Conservation (phyloP, 768 basidiomycete species). For the Chlorophyllum brunneum region DNA sequence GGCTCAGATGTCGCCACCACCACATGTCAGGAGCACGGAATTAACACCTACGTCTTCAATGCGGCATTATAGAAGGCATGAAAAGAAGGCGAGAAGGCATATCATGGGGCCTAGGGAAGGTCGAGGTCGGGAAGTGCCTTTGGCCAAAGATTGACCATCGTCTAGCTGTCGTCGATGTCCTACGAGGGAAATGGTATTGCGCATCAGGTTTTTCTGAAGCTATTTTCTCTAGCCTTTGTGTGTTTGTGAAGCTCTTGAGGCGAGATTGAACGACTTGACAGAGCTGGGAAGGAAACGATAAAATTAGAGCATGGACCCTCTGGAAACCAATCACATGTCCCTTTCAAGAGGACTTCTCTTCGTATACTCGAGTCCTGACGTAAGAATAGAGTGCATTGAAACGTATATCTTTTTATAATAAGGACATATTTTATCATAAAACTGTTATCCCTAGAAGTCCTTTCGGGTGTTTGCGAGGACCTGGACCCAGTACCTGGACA, state of each 20-base stretch:
- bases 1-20: background rate
- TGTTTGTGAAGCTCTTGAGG: background rate
- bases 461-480: constrained; percentile 14
- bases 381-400: too few species aligned
- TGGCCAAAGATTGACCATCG: too few species aligned
- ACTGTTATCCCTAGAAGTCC: too few species aligned
- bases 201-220: background rate
- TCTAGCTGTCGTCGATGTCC: too few species aligned
- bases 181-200: too few species aligned
- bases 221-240: background rate
- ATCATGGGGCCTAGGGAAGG: background rate
- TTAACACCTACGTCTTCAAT: background rate
- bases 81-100: background rate
- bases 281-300: background rate
- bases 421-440: too few species aligned
- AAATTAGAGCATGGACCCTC: background rate
- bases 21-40: background rate
- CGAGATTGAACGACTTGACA: background rate
- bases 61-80: background rate
- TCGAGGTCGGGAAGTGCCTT: too few species aligned
- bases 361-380: too few species aligned
- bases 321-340: background rate
- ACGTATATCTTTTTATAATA: too few species aligned
- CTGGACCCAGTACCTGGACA: constrained; percentile 22
- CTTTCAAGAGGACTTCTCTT: background rate